Base-by-base conservation (phyloP, 73 alveolate genomes). In the Tetrahymena thermophila region DNA sequence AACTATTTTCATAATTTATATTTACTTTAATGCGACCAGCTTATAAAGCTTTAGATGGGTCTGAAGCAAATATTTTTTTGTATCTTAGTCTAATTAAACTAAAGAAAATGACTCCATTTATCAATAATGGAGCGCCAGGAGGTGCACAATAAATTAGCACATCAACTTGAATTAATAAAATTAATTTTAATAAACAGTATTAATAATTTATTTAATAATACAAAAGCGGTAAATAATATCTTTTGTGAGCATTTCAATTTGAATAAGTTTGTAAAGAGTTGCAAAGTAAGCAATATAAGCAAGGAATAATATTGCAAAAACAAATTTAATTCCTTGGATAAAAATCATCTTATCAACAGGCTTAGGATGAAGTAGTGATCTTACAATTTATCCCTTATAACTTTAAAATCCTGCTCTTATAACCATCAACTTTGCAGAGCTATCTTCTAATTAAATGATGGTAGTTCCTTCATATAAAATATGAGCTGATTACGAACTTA, bases 391-490 rank as follows among this genome's bases (percentile, higher is more conserved):
- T 5, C 97, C 97, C 35, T 95, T 95, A 35, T 85, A 95, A 0
- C 95, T 85, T 35, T 58, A 85, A 95, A 50, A 95, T 34, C 97
- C 97, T 34, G 97, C 94, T 89, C 97, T 95, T 13, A 93, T 94
- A 34, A 95, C 97, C 37, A 71, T 28, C 10, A 71, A 21, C 37
- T 71, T 71, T 10, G 89, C 89, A 28, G 35, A 11, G 31, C 89
- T 31, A 71, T 71, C 89, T 71, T 71, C 89, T 5, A 71, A 17
- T 31, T 71, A 71, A 25, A 71, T 71, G 31, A 71, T 71, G 23
- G 42, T 71, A 9, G 89, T 71, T 3, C 89, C 89, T 71, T 71
- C 89, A 71, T 28, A 71, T 15, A 71, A 31, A 71, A 71, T 71
- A 71, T 71, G 35, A 13, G 89, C 89, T 28, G 37, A n/a, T 31